Evolutionary conservation across 2,329 filamentous ascomycete genomes (phyloP), one percentile per base, ranked within the genome.

Genomic region (Ceratocystis cubensis): DNA sequence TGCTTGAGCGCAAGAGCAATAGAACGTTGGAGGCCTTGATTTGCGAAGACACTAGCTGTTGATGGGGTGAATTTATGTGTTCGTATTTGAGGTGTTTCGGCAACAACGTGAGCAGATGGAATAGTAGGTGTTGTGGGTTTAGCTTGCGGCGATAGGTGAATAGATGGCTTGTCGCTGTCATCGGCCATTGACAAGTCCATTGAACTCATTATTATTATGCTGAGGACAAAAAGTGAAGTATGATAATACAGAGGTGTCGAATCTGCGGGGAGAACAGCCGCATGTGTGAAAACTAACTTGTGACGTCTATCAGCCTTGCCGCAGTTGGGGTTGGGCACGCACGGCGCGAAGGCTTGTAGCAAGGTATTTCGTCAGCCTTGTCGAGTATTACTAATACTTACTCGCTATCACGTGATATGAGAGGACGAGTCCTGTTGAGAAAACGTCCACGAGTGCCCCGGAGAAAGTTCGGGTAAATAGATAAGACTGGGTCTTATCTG

Each of bases 1-100:
- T 85, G 80, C 53, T 81, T 74, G 33, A 87, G 73, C 2, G 79
- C 79, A 66, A 86, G 72, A 0, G 79, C 80, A 66, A 87, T 81
- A 10, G 82, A 81, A 63, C 83, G 80, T 59, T 79, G 78, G 30
- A 87, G 75, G 1, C 79, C 77, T 50, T 72, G 71, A 64, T 77
- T 74, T n/a, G 75, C 62, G 28, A 69, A 56, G 22, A 59, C 53
- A 20, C 63, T 57, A 17, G 64, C 33, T 41, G 62, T 59, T n/a
- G 50, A 57, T 22, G 33, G 41, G 2, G 65, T 50, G 20, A 59
- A 6, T n/a, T 45, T 46, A 20, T 57, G 44, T 5, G 62, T 3
- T 15, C 7, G 33, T 5, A 56, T 45, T 10, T 61, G 46, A 4
- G 53, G 63, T 6, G 46, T 7, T 25, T 59, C 63, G 17, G 57